These are phyloP conservation scores for Stephanodiscus minutulus DNA, from an alignment of 108 stramenopile genomes.

Conservation along the genomic window DNA sequence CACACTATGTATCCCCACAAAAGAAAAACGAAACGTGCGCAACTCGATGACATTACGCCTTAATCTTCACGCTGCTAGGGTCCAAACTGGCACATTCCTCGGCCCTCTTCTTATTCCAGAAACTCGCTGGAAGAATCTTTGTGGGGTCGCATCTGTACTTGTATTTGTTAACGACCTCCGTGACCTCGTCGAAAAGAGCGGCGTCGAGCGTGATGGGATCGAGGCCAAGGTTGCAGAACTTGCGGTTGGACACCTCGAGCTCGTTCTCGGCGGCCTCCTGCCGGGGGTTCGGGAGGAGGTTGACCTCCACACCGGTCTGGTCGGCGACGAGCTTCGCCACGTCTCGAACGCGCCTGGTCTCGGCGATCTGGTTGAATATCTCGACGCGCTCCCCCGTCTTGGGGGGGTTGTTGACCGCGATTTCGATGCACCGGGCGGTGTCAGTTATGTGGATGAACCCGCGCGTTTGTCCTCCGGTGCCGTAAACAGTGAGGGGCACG, in stretches of 20 bases:
- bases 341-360: constrained; percentile 96
- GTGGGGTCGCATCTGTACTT: constrained; percentile 88
- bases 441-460: constrained; percentile 98
- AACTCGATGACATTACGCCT: constrained; percentile 18
- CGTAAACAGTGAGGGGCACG: constrained; percentile 97
- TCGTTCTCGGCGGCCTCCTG: constrained; percentile 98
- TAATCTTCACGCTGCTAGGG: constrained; percentile 71
- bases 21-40: not conserved
- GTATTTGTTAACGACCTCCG: constrained; percentile 93
- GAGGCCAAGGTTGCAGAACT: constrained; percentile 94
- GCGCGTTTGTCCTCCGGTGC: constrained; percentile 97
- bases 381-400: constrained; percentile 87
- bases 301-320: constrained; percentile 90
- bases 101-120: constrained; percentile 95
- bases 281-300: constrained; percentile 94
- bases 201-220: constrained; percentile 92
- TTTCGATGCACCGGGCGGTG: constrained; percentile 95
- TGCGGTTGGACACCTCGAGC: constrained; percentile 93
- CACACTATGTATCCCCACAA: not conserved
- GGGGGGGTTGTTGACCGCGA: constrained; percentile 97
- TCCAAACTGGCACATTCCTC: constrained; percentile 81
- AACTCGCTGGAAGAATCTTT: constrained; percentile 93
- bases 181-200: constrained; percentile 92
- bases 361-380: constrained; percentile 98
- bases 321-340: constrained; percentile 91